Evolutionary conservation across 345 rosid species (phyloP), one percentile per base, ranked within the genome.

Genomic region (Populus pruinosa): DNA sequence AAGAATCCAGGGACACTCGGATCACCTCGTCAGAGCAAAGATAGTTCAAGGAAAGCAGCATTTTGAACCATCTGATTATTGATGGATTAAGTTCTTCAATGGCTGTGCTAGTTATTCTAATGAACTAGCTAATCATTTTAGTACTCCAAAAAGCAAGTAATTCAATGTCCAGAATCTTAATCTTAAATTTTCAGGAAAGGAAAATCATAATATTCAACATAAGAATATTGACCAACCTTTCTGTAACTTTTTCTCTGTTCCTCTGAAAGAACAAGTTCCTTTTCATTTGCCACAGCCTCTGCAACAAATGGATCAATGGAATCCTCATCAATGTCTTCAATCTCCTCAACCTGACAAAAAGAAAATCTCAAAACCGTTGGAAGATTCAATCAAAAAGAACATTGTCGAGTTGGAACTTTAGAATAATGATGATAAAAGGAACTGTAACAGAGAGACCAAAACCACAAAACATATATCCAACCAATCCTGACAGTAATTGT

Each of bases 271-370:
- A 85, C 75, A 72, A 88, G 81, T 71, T 92, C 97, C 83, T 81
- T 86, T 85, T 96, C 98, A 75, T 92, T 91, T 77, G 85, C 92
- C 76, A 96, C 72, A 71, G 98, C 99, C 87, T 88, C 97, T 21
- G 94, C 96, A 47, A 94, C 64, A 75, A 89, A 89, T 16, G 94
- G 97, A 80, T 96, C 94, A 80, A 81, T 79, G 18, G 86, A 82
- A 86, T 81, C 80, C 70, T 77, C 88, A 77, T 94, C 96, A 77
- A 96, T 87, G 77, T 96, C 99, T 56, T 89, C 95, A 86, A 96
- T 94, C 89, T 96, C 99, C 85, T 96, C 99, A 71, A 96, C 97
- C 99, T 96, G 88, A 63, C 69, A 74, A 69, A 76, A 16, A 55
- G 17, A 11, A 5, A 67, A 21, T 61, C 61, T 71, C 70, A 81